A percentile compares a stretch with the other conserved stretches of the same genome.
Evolutionary conservation across 495 filamentous ascomycete genomes (phyloP).

Genomic region (Tuber melanosporum): DNA sequence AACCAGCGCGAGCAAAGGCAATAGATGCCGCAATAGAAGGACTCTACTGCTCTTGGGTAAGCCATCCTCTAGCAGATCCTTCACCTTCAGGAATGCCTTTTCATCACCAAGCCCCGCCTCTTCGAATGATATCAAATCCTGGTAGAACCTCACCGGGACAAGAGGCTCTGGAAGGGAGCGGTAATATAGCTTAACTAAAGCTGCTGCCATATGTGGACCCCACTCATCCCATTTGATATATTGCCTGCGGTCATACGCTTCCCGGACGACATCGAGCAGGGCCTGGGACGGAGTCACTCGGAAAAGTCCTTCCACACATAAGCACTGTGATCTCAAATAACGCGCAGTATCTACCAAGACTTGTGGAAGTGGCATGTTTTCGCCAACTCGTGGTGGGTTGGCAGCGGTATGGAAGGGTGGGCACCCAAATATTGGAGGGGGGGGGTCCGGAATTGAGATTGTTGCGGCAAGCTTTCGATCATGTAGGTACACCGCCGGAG

Average conservation of each 20-base stretch:
- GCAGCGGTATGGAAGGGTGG: constrained; percentile 30
- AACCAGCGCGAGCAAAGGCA: constrained; percentile 50
- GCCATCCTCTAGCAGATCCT: constrained; percentile 42
- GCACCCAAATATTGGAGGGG: constrained; percentile 40
- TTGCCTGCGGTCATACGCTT: constrained; percentile 53
- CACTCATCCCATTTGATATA: constrained; percentile 49
- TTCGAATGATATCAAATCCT: constrained; percentile 22
- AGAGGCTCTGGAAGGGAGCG: constrained; percentile 50
- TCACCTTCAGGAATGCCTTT: constrained; percentile 22
- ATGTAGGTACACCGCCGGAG: constrained; percentile 50
- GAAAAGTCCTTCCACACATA: constrained; percentile 51
- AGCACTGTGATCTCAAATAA: constrained; percentile 49
- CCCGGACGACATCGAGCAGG: constrained; percentile 48
- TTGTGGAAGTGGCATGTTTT: constrained; percentile 47
- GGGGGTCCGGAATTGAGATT: constrained; percentile 49
- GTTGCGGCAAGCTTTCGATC: constrained; percentile 48
- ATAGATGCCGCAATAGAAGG: constrained; percentile 49
- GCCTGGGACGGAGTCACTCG: constrained; percentile 48
- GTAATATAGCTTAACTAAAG: constrained; percentile 54
- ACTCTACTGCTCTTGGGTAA: constrained; percentile 45
- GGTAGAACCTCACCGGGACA: constrained; percentile 48
- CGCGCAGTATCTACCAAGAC: constrained; percentile 50
- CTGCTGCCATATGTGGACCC: constrained; percentile 49
- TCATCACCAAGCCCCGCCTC: constrained; percentile 23
- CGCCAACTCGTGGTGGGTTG: constrained; percentile 44